Conservation (phyloP, 768 basidiomycete species). For the Serpula lacrymans region DNA sequence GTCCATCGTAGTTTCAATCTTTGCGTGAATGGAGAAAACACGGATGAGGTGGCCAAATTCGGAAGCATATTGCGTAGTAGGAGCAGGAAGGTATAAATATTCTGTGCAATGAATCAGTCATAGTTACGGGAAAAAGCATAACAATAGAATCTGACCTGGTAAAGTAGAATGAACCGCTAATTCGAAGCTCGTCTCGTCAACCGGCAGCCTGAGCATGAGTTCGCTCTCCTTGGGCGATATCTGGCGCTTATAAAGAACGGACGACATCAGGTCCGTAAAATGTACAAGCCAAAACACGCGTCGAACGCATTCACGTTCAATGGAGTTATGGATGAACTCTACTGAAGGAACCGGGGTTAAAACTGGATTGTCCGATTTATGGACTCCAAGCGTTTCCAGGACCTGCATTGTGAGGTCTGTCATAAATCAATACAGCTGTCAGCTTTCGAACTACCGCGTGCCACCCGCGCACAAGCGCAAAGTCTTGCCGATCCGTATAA, state of each 20-base stretch:
- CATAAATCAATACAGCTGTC: slow-evolving; percentile 19
- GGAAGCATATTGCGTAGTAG: slow-evolving; percentile 58
- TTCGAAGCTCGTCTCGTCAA: slow-evolving; percentile 80
- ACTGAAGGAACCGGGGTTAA: slow-evolving; percentile 57
- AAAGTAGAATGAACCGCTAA: slow-evolving; percentile 45
- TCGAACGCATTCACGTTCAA: slow-evolving; percentile 76
- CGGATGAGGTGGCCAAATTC: slow-evolving; percentile 79
- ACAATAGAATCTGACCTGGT: slow-evolving; percentile 22
- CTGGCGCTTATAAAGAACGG: slow-evolving; percentile 33
- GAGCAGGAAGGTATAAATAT: slow-evolving; percentile 62
- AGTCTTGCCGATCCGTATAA: too few species aligned
- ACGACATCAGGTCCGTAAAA: slow-evolving; percentile 49
- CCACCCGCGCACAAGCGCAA: too few species aligned
- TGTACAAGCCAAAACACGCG: slow-evolving; percentile 80
- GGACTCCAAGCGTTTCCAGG: slow-evolving; percentile 62
- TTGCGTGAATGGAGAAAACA: slow-evolving; percentile 59
- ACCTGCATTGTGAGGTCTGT: slow-evolving; percentile 64
- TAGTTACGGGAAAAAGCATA: slow-evolving; percentile 1
- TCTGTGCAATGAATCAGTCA: slow-evolving; percentile 39
- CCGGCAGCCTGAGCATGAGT: slow-evolving; percentile 64
- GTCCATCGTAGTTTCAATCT: slow-evolving; percentile 55
- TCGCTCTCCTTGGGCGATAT: slow-evolving; percentile 40
- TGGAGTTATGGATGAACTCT: slow-evolving; percentile 55
- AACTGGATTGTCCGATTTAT: slow-evolving; percentile 57
- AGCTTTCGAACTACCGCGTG: too few species aligned